Evolutionary conservation across 2,329 filamentous ascomycete species (phyloP).

Genomic region (Rugonectria rugulosa): DNA sequence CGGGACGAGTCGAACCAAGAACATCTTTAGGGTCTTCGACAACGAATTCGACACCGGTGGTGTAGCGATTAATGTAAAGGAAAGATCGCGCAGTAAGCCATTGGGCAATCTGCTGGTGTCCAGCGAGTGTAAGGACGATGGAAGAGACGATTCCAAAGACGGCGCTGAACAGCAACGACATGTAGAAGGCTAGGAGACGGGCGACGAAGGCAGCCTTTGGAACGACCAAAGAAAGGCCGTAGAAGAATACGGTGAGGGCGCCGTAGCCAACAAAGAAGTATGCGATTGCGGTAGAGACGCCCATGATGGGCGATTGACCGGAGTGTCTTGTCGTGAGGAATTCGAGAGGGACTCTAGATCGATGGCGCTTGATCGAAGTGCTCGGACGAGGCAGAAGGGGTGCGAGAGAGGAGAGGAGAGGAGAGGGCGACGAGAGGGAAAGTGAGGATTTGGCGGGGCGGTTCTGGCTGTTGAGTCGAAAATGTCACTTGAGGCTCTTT

Average conservation of each 20-base stretch:
- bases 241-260: slow-evolving; percentile 63
- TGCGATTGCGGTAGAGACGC: slow-evolving; percentile 47
- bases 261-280: slow-evolving; percentile 62
- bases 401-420: neutral
- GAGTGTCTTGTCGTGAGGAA: neutral
- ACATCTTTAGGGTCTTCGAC: slow-evolving; percentile 71
- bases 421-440: neutral
- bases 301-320: slow-evolving; percentile 42
- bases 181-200: slow-evolving; percentile 71
- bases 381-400: neutral
- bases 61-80: slow-evolving; percentile 77
- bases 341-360: neutral
- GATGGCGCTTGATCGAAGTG: neutral
- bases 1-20: slow-evolving; percentile 74
- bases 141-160: slow-evolving; percentile 80
- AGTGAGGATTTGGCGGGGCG: slow-evolving; percentile 17
- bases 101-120: slow-evolving; percentile 80
- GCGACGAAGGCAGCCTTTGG: slow-evolving; percentile 72
- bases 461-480: slow-evolving; percentile 18
- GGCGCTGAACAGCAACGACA: slow-evolving; percentile 66
- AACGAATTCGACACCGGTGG: slow-evolving; percentile 80
- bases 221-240: slow-evolving; percentile 65
- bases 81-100: slow-evolving; percentile 84
- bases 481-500: slow-evolving; percentile 17
- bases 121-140: slow-evolving; percentile 72